Base-by-base conservation (phyloP, 208 protist genomes). In the Trypanosoma melophagium region DNA sequence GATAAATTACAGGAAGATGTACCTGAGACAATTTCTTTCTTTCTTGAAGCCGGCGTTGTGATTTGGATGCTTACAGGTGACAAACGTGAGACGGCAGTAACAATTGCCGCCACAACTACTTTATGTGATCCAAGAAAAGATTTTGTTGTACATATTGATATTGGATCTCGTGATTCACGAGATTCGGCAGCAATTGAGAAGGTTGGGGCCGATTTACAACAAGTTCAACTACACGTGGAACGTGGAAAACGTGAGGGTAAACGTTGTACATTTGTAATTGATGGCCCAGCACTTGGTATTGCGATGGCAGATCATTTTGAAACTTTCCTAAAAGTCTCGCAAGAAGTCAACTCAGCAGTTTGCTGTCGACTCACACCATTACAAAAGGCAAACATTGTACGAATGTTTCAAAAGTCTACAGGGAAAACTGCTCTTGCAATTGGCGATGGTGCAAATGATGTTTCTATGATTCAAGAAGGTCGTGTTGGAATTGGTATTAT, bases 361-460 rank as follows among this genome's bases (percentile, higher is more conserved):
- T 95, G 89, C 74, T 95, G 89, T 74, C 89, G 92, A 21, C 83
- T 95, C 52, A 97, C 92, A 19, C 92, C 92, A 16, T 69, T 94
- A 17, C 93, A 97, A 66, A 97, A 97, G 72, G 82, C 90, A 16
- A 83, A 87, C 66, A 84, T 97, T 41, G 94, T 97, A 57, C 70
- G 83, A 68, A 91, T 96, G 86, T 95, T 97, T 67, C 87, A 96
- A 77, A 84, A 87, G 63, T 81, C 80, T 12, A 92, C 84, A 13
- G 87, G 88, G 12, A 54, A 73, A 38, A 93, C 91, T 2, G 97
- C 98, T 17, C 80, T 99, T 0, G 97, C 98, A 7, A 98, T 99
- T 73, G 98, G 98, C 50, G 98, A 99, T 76, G 98, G 98, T 59
- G 97, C 97, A 9, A 99, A 99, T 68, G 98, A 99, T 77, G 98